Percentiles rank a stretch among this genome's conserved stretches.
Evolutionary conservation across 805 yeast species (phyloP).

Genomic region (Sugiyamaella americana): DNA sequence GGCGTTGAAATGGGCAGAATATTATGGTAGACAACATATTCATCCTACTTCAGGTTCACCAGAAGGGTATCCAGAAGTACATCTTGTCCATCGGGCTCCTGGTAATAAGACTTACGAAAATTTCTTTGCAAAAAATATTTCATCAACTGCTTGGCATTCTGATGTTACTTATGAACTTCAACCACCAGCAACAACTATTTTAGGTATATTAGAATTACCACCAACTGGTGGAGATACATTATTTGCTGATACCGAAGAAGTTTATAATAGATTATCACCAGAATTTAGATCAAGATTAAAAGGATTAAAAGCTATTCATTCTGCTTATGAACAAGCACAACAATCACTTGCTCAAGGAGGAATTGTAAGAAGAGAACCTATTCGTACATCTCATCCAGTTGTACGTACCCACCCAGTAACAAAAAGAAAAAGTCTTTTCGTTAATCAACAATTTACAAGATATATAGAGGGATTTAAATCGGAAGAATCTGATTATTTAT

Average conservation of each 20-base stretch:
- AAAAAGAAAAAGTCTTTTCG: constrained; percentile 48
- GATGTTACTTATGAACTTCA: constrained; percentile 70
- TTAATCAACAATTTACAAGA: constrained; percentile 52
- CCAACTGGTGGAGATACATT: constrained; percentile 71
- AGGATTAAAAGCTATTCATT: constrained; percentile 59
- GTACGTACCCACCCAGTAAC: constrained; percentile 58
- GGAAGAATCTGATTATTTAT: constrained; percentile 49
- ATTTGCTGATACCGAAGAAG: constrained; percentile 64
- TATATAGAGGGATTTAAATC: constrained; percentile 61
- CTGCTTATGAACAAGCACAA: constrained; percentile 47
- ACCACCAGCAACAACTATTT: constrained; percentile 65
- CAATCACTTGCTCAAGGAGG: constrained; percentile 33
- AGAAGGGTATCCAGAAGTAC: constrained; percentile 50
- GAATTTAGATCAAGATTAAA: constrained; percentile 50
- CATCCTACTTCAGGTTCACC: constrained; percentile 75
- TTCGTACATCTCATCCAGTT: constrained; percentile 50
- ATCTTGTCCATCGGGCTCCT: constrained; percentile 49
- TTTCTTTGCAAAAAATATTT: constrained; percentile 10
- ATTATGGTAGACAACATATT: constrained; percentile 65
- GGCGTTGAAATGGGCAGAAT: constrained; percentile 45
- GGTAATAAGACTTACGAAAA: constrained; percentile 25
- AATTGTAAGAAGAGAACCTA: constrained; percentile 39
- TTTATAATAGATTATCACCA: constrained; percentile 65
- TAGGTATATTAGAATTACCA: constrained; percentile 53
- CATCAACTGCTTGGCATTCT: constrained; percentile 51